phyloP scores from a whole-genome alignment of 768 basidiomycete genomes.

The Mycena olivaceomarginata region DNA sequence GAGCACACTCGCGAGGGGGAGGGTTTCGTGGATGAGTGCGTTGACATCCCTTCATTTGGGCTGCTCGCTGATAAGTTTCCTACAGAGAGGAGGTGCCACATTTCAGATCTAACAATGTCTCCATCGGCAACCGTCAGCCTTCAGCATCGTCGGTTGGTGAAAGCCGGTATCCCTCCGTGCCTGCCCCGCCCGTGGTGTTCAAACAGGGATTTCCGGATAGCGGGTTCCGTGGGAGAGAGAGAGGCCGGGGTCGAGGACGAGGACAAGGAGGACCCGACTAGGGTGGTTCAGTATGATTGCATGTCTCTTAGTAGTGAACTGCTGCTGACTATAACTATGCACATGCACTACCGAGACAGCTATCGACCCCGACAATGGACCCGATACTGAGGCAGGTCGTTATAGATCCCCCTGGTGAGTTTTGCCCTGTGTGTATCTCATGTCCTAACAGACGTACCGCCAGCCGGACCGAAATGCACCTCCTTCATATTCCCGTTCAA shows the following conservation, averaged over 20 bases:
- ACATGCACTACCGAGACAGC: slow-evolving; percentile 35
- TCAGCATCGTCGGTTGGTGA: slow-evolving; percentile 5
- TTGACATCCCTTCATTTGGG: background rate
- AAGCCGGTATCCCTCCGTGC: background rate
- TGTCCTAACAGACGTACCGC: background rate
- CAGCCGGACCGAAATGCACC: slow-evolving; percentile 35
- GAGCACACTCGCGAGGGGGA: no score
- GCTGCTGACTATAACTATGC: background rate
- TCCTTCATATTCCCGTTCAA: slow-evolving; percentile 35
- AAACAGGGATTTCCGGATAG: slow-evolving; percentile 28
- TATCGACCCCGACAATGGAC: slow-evolving; percentile 37
- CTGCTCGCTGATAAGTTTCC: background rate
- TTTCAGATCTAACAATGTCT: slow-evolving; percentile 30
- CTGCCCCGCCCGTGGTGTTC: slow-evolving; percentile 22
- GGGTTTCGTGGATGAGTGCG: slow-evolving; percentile 39
- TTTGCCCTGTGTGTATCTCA: background rate
- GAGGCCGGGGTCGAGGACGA: slow-evolving; percentile 34
- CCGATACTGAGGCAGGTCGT: slow-evolving; percentile 27
- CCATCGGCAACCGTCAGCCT: slow-evolving; percentile 24
- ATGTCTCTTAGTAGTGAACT: background rate
- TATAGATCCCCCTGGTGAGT: slow-evolving; percentile 40
- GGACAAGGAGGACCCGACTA: slow-evolving; percentile 28
- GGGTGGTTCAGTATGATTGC: slow-evolving; percentile 22
- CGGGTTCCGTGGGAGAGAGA: slow-evolving; percentile 36
- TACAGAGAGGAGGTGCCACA: slow-evolving; percentile 23